phyloP scores from a whole-genome alignment of 1,284 basidiomycete species.

The Wolfiporia cocos region DNA sequence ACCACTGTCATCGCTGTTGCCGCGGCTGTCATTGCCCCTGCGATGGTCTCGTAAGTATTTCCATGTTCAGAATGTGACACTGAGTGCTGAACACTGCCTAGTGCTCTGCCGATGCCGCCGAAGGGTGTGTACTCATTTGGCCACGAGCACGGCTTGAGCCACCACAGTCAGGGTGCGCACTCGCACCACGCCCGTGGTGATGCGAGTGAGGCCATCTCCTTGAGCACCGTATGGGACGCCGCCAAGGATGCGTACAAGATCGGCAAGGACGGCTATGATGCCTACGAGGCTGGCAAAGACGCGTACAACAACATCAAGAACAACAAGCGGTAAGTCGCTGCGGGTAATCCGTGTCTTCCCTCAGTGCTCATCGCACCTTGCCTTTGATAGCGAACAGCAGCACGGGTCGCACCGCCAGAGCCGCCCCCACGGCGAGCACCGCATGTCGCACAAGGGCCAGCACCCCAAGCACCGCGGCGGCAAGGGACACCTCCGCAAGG shows the following conservation, averaged over 20 bases:
- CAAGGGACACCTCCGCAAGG: no score
- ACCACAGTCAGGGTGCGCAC: no score
- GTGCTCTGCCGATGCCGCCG: background rate
- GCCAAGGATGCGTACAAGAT: conserved; percentile 1
- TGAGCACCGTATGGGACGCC: background rate
- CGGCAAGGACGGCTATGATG: conserved; percentile 4
- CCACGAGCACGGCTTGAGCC: background rate
- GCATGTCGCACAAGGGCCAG: background rate
- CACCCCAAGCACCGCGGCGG: background rate
- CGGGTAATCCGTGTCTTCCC: no score
- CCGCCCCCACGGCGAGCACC: background rate
- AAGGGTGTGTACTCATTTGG: background rate
- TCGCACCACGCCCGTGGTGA: no score
- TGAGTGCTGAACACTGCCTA: no score
- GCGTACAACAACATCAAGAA: conserved; percentile 1
- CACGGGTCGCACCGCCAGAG: background rate
- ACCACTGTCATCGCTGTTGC: conserved; percentile 3
- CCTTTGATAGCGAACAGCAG: background rate
- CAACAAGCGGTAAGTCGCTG: background rate
- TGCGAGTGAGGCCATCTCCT: background rate
- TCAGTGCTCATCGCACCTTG: no score
- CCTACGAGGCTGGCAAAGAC: conserved; percentile 4
- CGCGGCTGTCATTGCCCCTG: conserved; percentile 1
- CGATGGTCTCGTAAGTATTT: background rate
- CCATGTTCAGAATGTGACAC: no score